Evolutionary conservation across 306 rosid genomes (phyloP).

Genomic region (Corylus heterophylla): DNA sequence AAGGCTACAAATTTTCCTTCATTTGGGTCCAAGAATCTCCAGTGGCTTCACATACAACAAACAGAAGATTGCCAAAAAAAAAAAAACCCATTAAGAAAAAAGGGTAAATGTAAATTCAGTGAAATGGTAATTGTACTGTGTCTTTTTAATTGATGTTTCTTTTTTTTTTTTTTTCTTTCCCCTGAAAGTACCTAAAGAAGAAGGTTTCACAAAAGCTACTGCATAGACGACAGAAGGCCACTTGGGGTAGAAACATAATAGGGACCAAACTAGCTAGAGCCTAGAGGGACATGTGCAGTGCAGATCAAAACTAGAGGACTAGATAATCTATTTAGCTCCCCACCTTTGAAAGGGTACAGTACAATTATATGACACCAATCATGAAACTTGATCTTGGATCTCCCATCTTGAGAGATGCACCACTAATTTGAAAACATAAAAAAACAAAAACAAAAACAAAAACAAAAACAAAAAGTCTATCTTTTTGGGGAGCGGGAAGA

Average conservation of each 20-base stretch:
- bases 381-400: conserved; percentile 32
- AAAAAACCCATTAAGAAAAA: conserved; percentile 20
- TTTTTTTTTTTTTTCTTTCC: neutral
- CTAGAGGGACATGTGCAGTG: conserved; percentile 36
- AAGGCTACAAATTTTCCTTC: neutral
- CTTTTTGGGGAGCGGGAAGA: neutral
- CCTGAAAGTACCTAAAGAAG: neutral
- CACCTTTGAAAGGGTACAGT: conserved; percentile 42
- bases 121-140: neutral
- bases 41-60: conserved; percentile 44
- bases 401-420: conserved; percentile 33
- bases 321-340: conserved; percentile 25
- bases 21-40: conserved; percentile 40
- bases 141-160: neutral
- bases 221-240: conserved; percentile 38
- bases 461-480: neutral
- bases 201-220: conserved; percentile 18
- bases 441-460: too few species aligned
- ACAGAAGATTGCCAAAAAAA: conserved; percentile 18
- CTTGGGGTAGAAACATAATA: conserved; percentile 29
- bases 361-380: conserved; percentile 26
- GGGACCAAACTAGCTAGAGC: conserved; percentile 28
- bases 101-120: conserved; percentile 14
- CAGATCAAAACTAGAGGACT: conserved; percentile 44
- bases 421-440: neutral